Evolutionary conservation across 495 filamentous ascomycete genomes (phyloP), one percentile per base, ranked within the genome.

Genomic region (Hypoxylon rickii): DNA sequence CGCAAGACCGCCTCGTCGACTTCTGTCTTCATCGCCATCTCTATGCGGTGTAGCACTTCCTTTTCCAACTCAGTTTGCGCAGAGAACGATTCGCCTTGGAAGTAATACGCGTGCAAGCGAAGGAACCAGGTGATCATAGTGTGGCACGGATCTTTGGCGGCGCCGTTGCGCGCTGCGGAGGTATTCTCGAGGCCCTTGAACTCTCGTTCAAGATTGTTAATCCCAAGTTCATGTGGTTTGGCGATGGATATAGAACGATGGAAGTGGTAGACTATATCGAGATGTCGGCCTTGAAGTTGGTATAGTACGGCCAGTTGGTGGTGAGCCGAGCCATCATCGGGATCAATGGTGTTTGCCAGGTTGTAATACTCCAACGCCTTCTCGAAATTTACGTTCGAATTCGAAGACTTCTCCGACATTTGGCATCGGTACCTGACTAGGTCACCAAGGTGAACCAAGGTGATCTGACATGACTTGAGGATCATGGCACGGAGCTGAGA

Each of bases 281-380:
- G 79, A 66, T 96, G 88, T 53, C 90, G 85, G 13, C 75, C 79
- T 63, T 89, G 86, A 41, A 86, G 85, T 33, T 85, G 78, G 21
- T 89, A 86, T 51, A 97, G 87, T 12, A 97, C 88, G 0, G 90
- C 92, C 66, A 90, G 78, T 69, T 97, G 94, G 58, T 98, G 92
- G 64, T 96, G 86, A 32, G 90, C 87, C 20, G 82, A 79, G 21
- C 93, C 93, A 33, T 88, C 89, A 1, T 83, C 75, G 15, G 95
- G 92, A 50, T 87, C 81, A 47, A 97, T 81, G 37, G 85, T 81
- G 52, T 83, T 82, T 10, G 95, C 95, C 22, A 97, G 73, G 47
- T 83, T 78, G 65, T 98, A 98, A 70, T 92, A 96, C 6, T 86
- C 86, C 41, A 89, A 79, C 7, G 94, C 92, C 4, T 83, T 85